A percentile compares a stretch with the other conserved stretches of the same genome.
These are phyloP conservation scores for Asterophora parasitica DNA, from an alignment of 768 basidiomycete genomes.

Conservation along the genomic window DNA sequence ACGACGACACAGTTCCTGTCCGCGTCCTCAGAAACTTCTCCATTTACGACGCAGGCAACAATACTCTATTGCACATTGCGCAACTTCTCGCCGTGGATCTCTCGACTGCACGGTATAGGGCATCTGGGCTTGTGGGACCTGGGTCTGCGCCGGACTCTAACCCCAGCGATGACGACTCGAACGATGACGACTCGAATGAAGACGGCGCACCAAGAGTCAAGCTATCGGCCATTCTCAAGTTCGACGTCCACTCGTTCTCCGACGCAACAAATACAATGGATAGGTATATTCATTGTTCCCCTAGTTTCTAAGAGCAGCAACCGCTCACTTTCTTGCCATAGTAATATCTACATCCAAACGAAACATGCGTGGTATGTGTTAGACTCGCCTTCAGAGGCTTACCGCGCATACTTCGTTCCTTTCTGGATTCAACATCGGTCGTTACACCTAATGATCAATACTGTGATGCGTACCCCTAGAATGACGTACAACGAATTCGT, in stretches of 20 bases:
- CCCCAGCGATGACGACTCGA: conserved; percentile 27
- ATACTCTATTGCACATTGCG: conserved; percentile 35
- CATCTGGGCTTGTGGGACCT: conserved; percentile 37
- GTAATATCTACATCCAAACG: conserved; percentile 63
- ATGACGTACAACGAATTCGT: conserved; percentile 38
- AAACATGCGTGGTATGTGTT: conserved; percentile 68
- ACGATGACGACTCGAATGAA: conserved; percentile 25
- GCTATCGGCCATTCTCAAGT: conserved; percentile 40
- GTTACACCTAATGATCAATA: conserved; percentile 42
- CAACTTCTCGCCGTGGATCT: conserved; percentile 32
- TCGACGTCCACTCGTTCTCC: conserved; percentile 41
- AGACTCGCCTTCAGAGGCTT: conserved; percentile 39
- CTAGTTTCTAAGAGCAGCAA: neutral
- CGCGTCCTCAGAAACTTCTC: conserved; percentile 51
- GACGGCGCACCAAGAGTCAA: conserved; percentile 27
- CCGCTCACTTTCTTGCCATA: conserved; percentile 20
- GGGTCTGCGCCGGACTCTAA: conserved; percentile 31
- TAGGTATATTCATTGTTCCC: conserved; percentile 33
- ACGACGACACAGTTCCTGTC: conserved; percentile 44
- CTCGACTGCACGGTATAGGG: conserved; percentile 18
- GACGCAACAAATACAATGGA: conserved; percentile 33
- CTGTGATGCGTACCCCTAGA: conserved; percentile 28
- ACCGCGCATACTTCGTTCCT: conserved; percentile 37
- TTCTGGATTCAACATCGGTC: conserved; percentile 50
- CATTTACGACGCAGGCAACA: conserved; percentile 39